Percentiles rank a stretch among this genome's conserved stretches.
Conservation (phyloP, 805 yeast species). For the Cyberlindnera mississippiensis region DNA sequence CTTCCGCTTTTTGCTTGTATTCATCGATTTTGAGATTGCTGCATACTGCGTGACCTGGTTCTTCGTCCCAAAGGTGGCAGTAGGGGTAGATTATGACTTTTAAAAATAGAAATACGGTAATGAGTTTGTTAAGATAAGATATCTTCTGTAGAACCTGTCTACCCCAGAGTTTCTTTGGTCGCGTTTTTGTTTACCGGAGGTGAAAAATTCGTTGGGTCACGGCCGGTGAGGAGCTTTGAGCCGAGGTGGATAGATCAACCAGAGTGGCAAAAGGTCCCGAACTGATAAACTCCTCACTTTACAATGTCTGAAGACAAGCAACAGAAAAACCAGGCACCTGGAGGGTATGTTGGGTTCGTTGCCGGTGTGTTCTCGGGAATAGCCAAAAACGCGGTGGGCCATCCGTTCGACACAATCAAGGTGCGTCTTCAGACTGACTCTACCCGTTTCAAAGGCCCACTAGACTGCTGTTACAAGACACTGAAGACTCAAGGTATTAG, state of each 20-base stretch:
- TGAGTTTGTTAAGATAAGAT: too few species aligned
- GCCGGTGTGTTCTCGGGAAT: slow-evolving; percentile 90
- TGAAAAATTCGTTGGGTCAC: too few species aligned
- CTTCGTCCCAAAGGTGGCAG: slow-evolving; percentile 4
- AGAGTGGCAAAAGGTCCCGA: too few species aligned
- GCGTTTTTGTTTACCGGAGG: too few species aligned
- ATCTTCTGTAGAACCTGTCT: too few species aligned
- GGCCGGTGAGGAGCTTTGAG: too few species aligned
- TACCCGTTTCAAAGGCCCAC: slow-evolving; percentile 70
- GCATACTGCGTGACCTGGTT: slow-evolving; percentile 14
- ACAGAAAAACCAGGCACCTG: slow-evolving; percentile 16
- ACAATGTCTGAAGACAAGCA: neutral
- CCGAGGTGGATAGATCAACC: too few species aligned
- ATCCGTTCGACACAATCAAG: slow-evolving; percentile 88
- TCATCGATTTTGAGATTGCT: slow-evolving; percentile 8
- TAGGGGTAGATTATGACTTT: slow-evolving; percentile 6
- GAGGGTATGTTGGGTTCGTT: slow-evolving; percentile 60
- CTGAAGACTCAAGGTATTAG: slow-evolving; percentile 66
- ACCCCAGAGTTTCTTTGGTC: too few species aligned
- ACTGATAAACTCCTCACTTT: too few species aligned
- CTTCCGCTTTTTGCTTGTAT: slow-evolving; percentile 8
- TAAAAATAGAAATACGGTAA: neutral
- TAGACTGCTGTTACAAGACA: slow-evolving; percentile 76
- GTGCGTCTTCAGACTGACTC: slow-evolving; percentile 80
- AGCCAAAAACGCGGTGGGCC: slow-evolving; percentile 86